phyloP scores from a whole-genome alignment of 129 eudicot genomes.

The Chrysanthemum makinoi region DNA sequence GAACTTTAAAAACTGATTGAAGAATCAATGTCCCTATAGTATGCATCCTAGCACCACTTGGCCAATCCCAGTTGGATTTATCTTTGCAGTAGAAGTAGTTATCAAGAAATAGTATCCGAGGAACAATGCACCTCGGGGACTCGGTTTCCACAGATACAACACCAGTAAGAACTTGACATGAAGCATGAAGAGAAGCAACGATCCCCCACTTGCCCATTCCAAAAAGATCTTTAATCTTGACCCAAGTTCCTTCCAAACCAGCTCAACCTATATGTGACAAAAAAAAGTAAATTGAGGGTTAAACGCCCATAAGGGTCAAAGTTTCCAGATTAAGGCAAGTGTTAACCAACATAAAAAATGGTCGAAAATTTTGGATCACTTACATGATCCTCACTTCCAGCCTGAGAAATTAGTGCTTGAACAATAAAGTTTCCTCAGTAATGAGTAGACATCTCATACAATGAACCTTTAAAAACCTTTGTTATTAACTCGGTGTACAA shows the following conservation, averaged over 20 bases:
- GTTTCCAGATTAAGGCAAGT: background rate
- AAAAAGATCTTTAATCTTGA: constrained; percentile 60
- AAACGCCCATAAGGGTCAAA: too few species aligned
- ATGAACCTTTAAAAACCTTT: constrained; percentile 55
- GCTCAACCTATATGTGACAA: constrained; percentile 53
- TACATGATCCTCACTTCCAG: constrained; percentile 72
- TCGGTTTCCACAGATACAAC: constrained; percentile 59
- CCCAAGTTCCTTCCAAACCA: constrained; percentile 71
- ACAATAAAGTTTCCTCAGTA: constrained; percentile 83
- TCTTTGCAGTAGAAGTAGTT: constrained; percentile 61
- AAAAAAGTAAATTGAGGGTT: too few species aligned
- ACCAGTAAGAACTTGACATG: constrained; percentile 87
- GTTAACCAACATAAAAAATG: too few species aligned
- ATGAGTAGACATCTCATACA: constrained; percentile 66
- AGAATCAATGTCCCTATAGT: too few species aligned
- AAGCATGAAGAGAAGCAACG: constrained; percentile 78
- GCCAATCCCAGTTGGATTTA: constrained; percentile 83
- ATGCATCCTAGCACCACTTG: constrained; percentile 57
- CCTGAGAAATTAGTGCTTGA: constrained; percentile 80
- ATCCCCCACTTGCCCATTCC: constrained; percentile 84
- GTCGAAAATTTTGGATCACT: constrained; percentile 19
- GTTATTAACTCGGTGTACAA: constrained; percentile 54
- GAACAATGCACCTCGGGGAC: constrained; percentile 66
- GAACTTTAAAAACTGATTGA: too few species aligned
- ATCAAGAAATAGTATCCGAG: constrained; percentile 71